A percentile compares a stretch with the other conserved stretches of the same genome.
Evolutionary conservation across 345 rosid species (phyloP).

Genomic region (Hibiscus mutabilis): DNA sequence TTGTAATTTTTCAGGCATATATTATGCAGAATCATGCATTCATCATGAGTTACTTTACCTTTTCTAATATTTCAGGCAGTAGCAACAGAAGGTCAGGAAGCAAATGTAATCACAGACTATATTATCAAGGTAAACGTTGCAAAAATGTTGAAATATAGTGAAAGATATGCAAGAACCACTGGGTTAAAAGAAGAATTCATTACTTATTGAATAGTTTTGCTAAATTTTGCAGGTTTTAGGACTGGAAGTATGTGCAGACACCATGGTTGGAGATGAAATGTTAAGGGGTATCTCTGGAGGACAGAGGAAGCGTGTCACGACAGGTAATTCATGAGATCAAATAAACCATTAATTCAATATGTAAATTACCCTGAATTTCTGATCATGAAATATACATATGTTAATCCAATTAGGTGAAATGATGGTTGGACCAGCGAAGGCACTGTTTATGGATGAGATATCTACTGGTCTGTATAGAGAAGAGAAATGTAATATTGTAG

Average conservation of each 20-base stretch:
- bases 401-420: conserved; percentile 41
- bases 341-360: too few relatives aligned
- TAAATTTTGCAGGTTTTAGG: conserved; percentile 53
- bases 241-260: conserved; percentile 64
- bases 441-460: conserved; percentile 63
- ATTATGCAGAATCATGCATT: neutral
- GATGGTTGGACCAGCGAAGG: conserved; percentile 60
- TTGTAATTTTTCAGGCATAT: too few relatives aligned
- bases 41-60: neutral
- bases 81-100: conserved; percentile 40
- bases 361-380: too few relatives aligned
- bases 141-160: neutral
- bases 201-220: neutral
- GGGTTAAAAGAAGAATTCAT: too few relatives aligned
- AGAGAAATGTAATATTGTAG: too few relatives aligned
- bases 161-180: too few relatives aligned
- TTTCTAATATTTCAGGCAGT: conserved; percentile 28
- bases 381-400: too few relatives aligned
- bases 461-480: too few relatives aligned
- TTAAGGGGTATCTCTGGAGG: conserved; percentile 80
- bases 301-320: conserved; percentile 75
- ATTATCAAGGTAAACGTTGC: conserved; percentile 32
- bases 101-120: conserved; percentile 43
- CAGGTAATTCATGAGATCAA: conserved; percentile 20
- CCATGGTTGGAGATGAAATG: conserved; percentile 66